Percentiles rank a stretch among this genome's conserved stretches.
phyloP scores from a whole-genome alignment of 2,329 filamentous ascomycete genomes.

The Trichoderma arundinaceum region DNA sequence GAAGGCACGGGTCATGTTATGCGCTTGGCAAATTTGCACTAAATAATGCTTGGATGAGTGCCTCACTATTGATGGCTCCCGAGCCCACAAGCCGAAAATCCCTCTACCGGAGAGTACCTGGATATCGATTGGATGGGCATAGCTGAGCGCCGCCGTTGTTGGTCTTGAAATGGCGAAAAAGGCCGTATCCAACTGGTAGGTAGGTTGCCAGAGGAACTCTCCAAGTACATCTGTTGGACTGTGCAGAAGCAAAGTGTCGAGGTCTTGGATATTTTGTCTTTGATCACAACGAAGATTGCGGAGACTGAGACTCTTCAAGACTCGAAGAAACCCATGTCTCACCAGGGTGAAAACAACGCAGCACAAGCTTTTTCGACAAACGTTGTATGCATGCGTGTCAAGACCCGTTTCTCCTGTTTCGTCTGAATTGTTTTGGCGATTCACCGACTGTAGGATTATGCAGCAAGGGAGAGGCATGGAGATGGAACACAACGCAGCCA shows the following conservation, averaged over 20 bases:
- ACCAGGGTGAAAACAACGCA: not conserved
- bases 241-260: not conserved
- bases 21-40: not conserved
- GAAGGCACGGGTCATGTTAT: not conserved
- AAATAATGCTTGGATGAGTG: not conserved
- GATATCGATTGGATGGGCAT: not conserved
- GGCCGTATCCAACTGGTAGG: not conserved
- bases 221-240: not conserved
- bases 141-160: not conserved
- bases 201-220: slow-evolving; percentile 10
- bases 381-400: slow-evolving; percentile 7
- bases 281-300: not conserved
- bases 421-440: slow-evolving; percentile 22
- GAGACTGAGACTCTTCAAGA: slow-evolving; percentile 17
- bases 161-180: not conserved
- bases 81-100: not conserved
- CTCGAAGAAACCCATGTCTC: slow-evolving; percentile 9
- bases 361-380: not conserved
- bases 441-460: slow-evolving; percentile 22
- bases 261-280: not conserved
- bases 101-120: not conserved
- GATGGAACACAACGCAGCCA: slow-evolving; percentile 19
- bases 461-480: slow-evolving; percentile 25
- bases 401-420: slow-evolving; percentile 29
- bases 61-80: not conserved